Evolutionary conservation across 495 filamentous ascomycete genomes (phyloP).

Genomic region (Talaromyces stipitatus): DNA sequence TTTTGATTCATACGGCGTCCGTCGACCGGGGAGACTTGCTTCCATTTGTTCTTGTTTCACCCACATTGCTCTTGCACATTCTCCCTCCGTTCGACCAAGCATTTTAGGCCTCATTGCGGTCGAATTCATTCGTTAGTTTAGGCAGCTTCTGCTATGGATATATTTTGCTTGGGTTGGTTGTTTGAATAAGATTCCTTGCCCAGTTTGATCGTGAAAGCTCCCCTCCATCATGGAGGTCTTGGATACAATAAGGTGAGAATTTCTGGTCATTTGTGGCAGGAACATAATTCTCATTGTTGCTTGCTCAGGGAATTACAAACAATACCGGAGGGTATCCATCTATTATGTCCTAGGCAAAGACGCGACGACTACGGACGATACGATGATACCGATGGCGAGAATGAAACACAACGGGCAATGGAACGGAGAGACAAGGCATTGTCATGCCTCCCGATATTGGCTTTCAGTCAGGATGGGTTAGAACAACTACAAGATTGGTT

Average conservation of each 20-base stretch:
- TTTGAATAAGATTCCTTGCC: background rate
- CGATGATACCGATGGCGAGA: slow-evolving; percentile 33
- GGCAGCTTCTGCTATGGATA: background rate
- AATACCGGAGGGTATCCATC: slow-evolving; percentile 38
- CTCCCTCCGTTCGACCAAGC: background rate
- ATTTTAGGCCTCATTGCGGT: background rate
- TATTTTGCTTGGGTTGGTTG: background rate
- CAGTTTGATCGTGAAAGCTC: background rate
- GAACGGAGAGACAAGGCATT: slow-evolving; percentile 50
- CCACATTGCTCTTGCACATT: background rate
- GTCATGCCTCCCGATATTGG: slow-evolving; percentile 59
- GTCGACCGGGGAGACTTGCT: background rate
- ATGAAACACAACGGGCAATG: slow-evolving; percentile 39
- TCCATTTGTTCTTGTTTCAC: background rate
- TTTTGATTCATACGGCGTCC: background rate
- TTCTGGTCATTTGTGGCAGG: background rate
- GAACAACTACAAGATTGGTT: slow-evolving; percentile 53
- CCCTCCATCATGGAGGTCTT: slow-evolving; percentile 33
- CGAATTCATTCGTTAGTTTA: background rate
- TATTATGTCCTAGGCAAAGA: slow-evolving; percentile 40
- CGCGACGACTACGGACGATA: slow-evolving; percentile 48
- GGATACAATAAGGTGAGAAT: slow-evolving; percentile 31
- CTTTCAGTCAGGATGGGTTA: slow-evolving; percentile 54
- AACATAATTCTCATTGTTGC: background rate
- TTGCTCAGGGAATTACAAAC: slow-evolving; percentile 32